Evolutionary conservation across 1,284 basidiomycete species (phyloP).

Genomic region (Apiotrichum domesticum): DNA sequence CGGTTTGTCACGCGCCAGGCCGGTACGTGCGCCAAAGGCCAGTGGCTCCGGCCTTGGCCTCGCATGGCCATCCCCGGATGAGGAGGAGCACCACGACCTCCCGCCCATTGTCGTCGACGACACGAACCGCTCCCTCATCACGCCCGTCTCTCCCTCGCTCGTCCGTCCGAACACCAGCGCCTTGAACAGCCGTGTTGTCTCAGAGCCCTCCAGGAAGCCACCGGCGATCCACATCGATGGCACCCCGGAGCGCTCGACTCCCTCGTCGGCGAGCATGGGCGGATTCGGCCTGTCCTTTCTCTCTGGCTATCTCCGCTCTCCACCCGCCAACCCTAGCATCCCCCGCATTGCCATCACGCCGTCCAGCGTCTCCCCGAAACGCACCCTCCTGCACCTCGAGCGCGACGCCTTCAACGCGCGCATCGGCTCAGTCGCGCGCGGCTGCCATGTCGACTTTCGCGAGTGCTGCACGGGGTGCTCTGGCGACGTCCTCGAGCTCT

Average conservation of each 20-base stretch:
- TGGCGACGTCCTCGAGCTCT: slow-evolving; percentile 31
- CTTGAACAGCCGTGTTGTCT: not conserved
- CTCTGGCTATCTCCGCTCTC: slow-evolving; percentile 14
- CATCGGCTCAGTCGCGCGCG: slow-evolving; percentile 4
- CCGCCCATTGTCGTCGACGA: slow-evolving; percentile 21
- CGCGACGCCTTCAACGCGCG: slow-evolving; percentile 7
- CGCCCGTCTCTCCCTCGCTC: slow-evolving; percentile 5
- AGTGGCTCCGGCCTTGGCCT: slow-evolving; percentile 5
- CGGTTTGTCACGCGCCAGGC: slow-evolving; percentile 28
- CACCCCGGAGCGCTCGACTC: slow-evolving; percentile 7
- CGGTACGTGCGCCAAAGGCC: slow-evolving; percentile 10
- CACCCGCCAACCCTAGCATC: slow-evolving; percentile 8
- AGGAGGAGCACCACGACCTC: slow-evolving; percentile 11
- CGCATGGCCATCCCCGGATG: not conserved
- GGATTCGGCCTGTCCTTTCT: slow-evolving; percentile 17
- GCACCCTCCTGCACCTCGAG: slow-evolving; percentile 8
- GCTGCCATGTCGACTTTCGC: slow-evolving; percentile 22
- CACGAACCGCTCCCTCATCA: slow-evolving; percentile 11
- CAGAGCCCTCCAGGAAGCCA: not conserved
- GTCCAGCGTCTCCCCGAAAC: slow-evolving; percentile 14
- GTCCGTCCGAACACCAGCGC: not conserved
- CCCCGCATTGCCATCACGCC: slow-evolving; percentile 15
- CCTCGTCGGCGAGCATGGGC: not conserved
- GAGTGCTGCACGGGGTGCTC: slow-evolving; percentile 25
- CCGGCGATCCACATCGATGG: not conserved